Base-by-base conservation (phyloP, 2,329 filamentous ascomycete genomes). In the Ophiobolus disseminans region DNA sequence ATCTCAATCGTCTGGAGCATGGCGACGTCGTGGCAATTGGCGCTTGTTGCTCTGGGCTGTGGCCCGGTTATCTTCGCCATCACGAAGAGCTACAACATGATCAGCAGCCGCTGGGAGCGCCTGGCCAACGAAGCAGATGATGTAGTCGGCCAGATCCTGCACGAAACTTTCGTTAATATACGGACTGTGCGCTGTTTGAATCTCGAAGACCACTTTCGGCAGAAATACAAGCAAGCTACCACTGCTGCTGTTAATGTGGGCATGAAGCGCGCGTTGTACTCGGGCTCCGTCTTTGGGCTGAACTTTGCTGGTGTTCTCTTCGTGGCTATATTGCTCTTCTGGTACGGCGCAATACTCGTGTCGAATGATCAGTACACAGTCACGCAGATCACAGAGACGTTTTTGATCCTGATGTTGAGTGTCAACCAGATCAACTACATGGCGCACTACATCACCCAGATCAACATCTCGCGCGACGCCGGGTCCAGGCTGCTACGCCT, bases 381-480 rank as follows among this genome's bases (percentile, higher is more conserved):
- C 0, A 77, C 81, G 1, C 75, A 80, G 1, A 82, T 94, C 14
- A 75, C 96, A 21, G 84, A 87, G 51, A 89, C 94, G 0, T 86
- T 94, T 60, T 88, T 91, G 25, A 80, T 96, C 43, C 80, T 97
- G 1, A 81, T 96, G n/a, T 89, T 97, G 67, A 87, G 89, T 52
- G 84, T 96, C 46, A 85, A 86, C 9, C 90, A 88, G 9, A 84
- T 89, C 2, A 85, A 85, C 26, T 80, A 81, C 23, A 83, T 94
- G 45, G 75, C 95, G 14, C 81, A 83, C 38, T 87, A 86, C 63
- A 84, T 97, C 19, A 92, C 93, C 0, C 90, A 96, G 64, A 86
- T 96, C 34, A 87, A 86, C 10, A 84, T 86, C 13, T 86, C 90
- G 0, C 85, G 86, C 55, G 84, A 88, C 23, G 87, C 88, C 1